Base-by-base conservation (phyloP, 768 basidiomycete genomes). In the Naematelia aurantialba region DNA sequence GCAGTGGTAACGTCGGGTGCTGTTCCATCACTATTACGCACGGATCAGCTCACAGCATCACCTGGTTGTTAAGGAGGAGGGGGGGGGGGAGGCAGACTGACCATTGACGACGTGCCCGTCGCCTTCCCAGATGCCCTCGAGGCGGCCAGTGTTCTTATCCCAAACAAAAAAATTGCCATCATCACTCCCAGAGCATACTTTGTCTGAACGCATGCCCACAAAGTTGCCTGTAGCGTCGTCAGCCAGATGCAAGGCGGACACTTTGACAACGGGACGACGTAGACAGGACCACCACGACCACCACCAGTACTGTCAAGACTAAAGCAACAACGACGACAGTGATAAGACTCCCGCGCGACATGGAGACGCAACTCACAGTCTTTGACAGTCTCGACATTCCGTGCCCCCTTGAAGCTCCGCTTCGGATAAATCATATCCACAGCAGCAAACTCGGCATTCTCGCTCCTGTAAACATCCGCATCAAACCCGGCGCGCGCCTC, bases 331-430 rank as follows among this genome's bases (percentile, higher is more conserved):
- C 44, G 13, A 26, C 12, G 13, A n/a, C 4, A 14, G 24, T 2
- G 25, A 3, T 17, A 22, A 26, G 31, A 46, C 42, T n/a, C n/a
- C n/a, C n/a, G n/a, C n/a, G n/a, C n/a, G n/a, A n/a, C n/a, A n/a
- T n/a, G n/a, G n/a, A n/a, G n/a, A n/a, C n/a, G n/a, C n/a, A 45
- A 71, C 85, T 68, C 63, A 87, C 91, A 89, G 73, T 92, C 91
- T 76, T 94, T 94, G 44, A 90, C 82, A 0, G 91, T 94, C 61
- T 85, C 85, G 0, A 88, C 79, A 69, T 92, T 94, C 56, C 86
- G 84, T 29, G 85, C 84, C 13, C 91, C 91, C 39, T 75, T 71
- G 75, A 82, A 93, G 14, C 82, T 81, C 60, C 74, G 76, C 42
- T 85, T 83, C 25, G 91, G 89, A 61, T 82, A 76, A 49, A 91